Base-by-base conservation (phyloP, 1,284 basidiomycete species). In the Boletellus deceptivus region DNA sequence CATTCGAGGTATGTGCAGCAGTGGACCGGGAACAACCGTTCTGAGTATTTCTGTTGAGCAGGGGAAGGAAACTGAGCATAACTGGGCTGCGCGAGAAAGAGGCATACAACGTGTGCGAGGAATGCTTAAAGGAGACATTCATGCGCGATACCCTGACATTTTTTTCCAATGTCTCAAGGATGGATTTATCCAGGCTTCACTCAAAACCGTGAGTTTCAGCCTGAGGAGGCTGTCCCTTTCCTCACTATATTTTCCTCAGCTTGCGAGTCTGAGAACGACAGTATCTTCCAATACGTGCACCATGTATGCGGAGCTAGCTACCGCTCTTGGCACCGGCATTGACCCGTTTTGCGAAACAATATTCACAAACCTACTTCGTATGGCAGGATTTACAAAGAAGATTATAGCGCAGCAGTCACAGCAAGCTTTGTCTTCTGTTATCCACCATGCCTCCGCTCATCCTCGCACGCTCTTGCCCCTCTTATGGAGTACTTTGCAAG, bases 1-100 rank as follows among this genome's bases (percentile, higher is more conserved):
- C 77, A 51, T 98, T 98, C 62, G 89, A 93, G 70, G 91, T 86
- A 63, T 20, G 65, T 46, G 6, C n/a, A 13, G 9, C 39, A 27
- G 34, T 39, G 11, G 43, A 48, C 50, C 17, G 38, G 38, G 42
- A 53, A 25, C 10, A 46, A 9, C 20, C 13, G 14, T 20, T 44
- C 52, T 52, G 48, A 50, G 22, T 50, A 35, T 52, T 43, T 40
- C 50, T 51, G 54, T 56, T 56, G 18, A 24, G 43, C 56, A 93
- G 84, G 94, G 93, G 16, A 97, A 86, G 71, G 97, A 99, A 72
- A 93, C 91, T 0, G 96, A 99, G 65, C 91, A 96, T 60, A 99
- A 99, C 64, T 99, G 96, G 96, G 78, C 83, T 38, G 74, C 78
- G 22, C 81, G 96, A 55, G 96, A 99, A 57, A 83, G 80, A 55